These are phyloP conservation scores for Hygrocybe coccinea DNA, from an alignment of 768 basidiomycete species.

Conservation along the genomic window DNA sequence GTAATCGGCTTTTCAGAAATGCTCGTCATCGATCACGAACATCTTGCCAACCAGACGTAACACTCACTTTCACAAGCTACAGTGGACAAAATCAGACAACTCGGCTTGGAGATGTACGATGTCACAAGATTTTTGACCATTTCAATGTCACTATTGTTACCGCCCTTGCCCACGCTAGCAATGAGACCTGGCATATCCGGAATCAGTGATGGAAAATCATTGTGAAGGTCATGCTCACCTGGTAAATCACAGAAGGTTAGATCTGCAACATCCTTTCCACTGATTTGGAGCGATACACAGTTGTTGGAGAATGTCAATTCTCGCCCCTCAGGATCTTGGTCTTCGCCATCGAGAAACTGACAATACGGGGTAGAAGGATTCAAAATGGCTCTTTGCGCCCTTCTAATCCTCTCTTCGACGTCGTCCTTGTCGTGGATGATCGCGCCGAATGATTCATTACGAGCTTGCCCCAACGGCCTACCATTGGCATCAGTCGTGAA, in stretches of 20 bases:
- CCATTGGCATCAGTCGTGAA: conserved; percentile 39
- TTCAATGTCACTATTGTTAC: conserved; percentile 52
- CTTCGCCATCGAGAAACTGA: conserved; percentile 39
- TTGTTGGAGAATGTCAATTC: conserved; percentile 49
- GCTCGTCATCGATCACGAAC: not conserved
- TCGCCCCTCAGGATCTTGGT: conserved; percentile 19
- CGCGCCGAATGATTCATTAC: conserved; percentile 41
- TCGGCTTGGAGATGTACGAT: conserved; percentile 56
- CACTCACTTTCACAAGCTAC: conserved; percentile 61
- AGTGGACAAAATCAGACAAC: conserved; percentile 56
- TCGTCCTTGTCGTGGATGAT: conserved; percentile 45
- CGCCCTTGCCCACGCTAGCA: conserved; percentile 46
- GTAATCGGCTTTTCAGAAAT: conserved; percentile 55
- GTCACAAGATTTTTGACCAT: conserved; percentile 56
- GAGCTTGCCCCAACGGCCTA: conserved; percentile 35
- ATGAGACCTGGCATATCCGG: conserved; percentile 46
- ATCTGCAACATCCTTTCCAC: conserved; percentile 55
- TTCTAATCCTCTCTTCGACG: conserved; percentile 63
- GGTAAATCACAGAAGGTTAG: conserved; percentile 64
- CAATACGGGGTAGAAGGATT: conserved; percentile 41
- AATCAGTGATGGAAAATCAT: not conserved
- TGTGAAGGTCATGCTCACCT: conserved; percentile 29
- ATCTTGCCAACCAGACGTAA: not conserved
- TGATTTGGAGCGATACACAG: conserved; percentile 54
- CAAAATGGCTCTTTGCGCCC: conserved; percentile 62